A percentile compares a stretch with the other conserved stretches of the same genome.
Conservation (phyloP, 192 early-diverging fungal genomes). For the Coemansia sp. region DNA sequence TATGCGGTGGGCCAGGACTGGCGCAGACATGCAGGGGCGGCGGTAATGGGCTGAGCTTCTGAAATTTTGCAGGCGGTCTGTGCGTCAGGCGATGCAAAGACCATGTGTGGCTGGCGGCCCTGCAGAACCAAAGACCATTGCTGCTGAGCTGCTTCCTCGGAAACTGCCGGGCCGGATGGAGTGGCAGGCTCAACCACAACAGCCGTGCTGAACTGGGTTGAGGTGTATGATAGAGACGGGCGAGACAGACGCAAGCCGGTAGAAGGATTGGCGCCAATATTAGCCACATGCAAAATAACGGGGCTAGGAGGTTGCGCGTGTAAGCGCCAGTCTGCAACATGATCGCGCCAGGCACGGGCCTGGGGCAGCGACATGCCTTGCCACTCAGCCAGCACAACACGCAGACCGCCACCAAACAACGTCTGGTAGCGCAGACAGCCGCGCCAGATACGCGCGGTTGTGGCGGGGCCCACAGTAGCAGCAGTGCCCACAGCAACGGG, state of each 20-base stretch:
- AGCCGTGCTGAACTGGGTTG: neutral
- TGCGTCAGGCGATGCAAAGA: conserved; percentile 3
- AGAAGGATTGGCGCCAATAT: conserved; percentile 20
- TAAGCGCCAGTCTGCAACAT: conserved; percentile 13
- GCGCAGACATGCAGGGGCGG: neutral
- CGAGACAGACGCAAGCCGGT: conserved; percentile 21
- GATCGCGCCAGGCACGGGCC: conserved; percentile 27
- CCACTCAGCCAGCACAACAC: conserved; percentile 44
- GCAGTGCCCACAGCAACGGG: neutral
- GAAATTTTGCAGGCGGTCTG: neutral
- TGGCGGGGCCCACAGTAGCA: conserved; percentile 6
- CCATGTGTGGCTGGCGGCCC: conserved; percentile 30
- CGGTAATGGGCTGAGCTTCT: neutral
- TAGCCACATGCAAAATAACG: conserved; percentile 19
- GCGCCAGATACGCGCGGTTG: conserved; percentile 33
- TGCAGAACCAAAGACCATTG: conserved; percentile 51
- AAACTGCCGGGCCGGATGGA: neutral
- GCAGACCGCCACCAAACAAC: conserved; percentile 32
- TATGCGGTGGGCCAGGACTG: conserved; percentile 35
- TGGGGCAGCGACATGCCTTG: conserved; percentile 29
- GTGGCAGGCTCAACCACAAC: neutral
- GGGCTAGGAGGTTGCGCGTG: neutral
- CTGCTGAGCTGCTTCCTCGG: neutral
- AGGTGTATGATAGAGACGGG: neutral
- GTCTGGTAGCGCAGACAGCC: conserved; percentile 39